Evolutionary conservation across 768 basidiomycete species (phyloP), one percentile per base, ranked within the genome.

Genomic region (Russula sp.): DNA sequence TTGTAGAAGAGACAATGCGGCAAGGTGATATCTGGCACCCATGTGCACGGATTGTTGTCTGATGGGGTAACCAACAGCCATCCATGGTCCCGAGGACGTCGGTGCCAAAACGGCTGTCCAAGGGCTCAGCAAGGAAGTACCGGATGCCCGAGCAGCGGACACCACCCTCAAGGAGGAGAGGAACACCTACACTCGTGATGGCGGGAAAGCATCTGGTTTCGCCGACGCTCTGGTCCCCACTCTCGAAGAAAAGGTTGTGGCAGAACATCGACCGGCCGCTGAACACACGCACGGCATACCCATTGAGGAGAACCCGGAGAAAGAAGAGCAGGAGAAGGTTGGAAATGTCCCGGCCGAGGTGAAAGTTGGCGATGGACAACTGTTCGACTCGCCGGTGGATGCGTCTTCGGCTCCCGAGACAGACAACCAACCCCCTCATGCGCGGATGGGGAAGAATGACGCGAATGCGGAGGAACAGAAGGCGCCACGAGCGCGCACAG

Each of bases 221-320:
- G 79, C 85, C 0, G 82, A 83, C 62, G 74, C 84, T 1, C 77
- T 82, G 7, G 82, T 89, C 1, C 88, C 89, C 1, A 88, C 84
- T 0, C 70, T 89, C 13, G 90, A 90, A 71, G 86, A 89, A 72
- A 84, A 85, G 71, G 77, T 76, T 2, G 74, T 87, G 32, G 70
- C 74, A 13, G 88, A 91, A 67, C 5, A 63, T 16, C 42, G 45
- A 11, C 50, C 20, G 27, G 31, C 56, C 3, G 54, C 63, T 16
- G 63, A 67, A n/a, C 58, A 57, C 18, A 55, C 60, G 3, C 27
- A 59, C 11, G 55, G 42, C 32, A 48, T 37, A n/a, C n/a, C 54
- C 16, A 44, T 27, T 32, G 49, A 47, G 42, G 53, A 67, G 32
- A 58, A 64, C 45, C 59, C 32, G 6, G 45, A 57, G 22, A 18